phyloP scores from a whole-genome alignment of 2,329 filamentous ascomycete genomes.

The Colletotrichum sojae region DNA sequence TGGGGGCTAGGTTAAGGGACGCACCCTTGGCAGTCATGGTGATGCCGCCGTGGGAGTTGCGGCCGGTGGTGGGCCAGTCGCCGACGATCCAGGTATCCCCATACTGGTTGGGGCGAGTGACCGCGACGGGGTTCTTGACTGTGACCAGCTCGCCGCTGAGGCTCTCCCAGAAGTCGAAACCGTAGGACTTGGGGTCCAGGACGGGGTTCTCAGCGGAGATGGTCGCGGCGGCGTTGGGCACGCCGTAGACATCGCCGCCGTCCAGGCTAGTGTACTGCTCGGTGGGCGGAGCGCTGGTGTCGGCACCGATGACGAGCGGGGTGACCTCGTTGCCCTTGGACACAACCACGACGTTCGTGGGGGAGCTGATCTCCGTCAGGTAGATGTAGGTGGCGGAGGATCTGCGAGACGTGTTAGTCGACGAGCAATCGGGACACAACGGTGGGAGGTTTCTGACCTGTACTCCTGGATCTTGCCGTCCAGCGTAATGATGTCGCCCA shows the following conservation, averaged over 20 bases:
- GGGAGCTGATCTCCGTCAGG: constrained; percentile 73
- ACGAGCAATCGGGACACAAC: neutral
- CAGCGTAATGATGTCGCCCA: constrained; percentile 75
- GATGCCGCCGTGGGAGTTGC: constrained; percentile 74
- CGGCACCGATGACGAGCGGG: constrained; percentile 73
- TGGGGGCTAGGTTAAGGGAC: constrained; percentile 8
- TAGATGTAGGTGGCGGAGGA: constrained; percentile 70
- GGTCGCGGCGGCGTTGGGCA: constrained; percentile 73
- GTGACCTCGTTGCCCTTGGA: constrained; percentile 68
- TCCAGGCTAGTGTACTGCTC: constrained; percentile 74
- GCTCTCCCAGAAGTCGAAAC: constrained; percentile 82
- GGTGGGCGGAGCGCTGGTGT: constrained; percentile 71
- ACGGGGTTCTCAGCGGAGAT: constrained; percentile 72
- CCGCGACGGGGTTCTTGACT: constrained; percentile 67
- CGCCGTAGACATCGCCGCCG: constrained; percentile 73
- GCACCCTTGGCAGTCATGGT: constrained; percentile 71
- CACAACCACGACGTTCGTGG: constrained; percentile 66
- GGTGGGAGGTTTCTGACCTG: constrained; percentile 54
- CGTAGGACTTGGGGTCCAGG: constrained; percentile 73
- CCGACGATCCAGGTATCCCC: constrained; percentile 80
- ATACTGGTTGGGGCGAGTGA: constrained; percentile 73
- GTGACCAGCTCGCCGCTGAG: constrained; percentile 78
- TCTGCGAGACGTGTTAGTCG: constrained; percentile 50
- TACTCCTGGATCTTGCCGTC: constrained; percentile 72
- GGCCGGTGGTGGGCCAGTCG: constrained; percentile 73